phyloP scores from a whole-genome alignment of 805 yeast species.

The Candida sphagnicola region DNA sequence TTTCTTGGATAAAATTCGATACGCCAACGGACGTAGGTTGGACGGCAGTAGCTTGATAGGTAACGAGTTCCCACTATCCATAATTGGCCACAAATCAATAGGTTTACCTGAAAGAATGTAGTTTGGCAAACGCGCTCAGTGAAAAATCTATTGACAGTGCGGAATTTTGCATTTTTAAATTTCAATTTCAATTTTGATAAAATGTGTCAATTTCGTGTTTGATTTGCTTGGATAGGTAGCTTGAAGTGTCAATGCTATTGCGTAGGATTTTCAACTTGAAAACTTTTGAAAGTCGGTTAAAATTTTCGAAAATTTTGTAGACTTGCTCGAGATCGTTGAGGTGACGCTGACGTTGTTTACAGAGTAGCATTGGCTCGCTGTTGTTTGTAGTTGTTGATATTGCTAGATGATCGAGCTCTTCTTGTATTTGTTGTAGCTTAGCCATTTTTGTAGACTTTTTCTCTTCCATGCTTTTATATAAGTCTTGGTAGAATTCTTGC shows the following conservation, averaged over 20 bases:
- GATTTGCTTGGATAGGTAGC: neutral
- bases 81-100: constrained; percentile 1
- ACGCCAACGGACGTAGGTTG: constrained; percentile 86
- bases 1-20: constrained; percentile 83
- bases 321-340: constrained; percentile 1
- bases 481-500: neutral
- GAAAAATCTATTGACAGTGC: neutral
- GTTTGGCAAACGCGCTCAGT: neutral
- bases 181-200: neutral
- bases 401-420: neutral
- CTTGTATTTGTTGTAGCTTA: neutral
- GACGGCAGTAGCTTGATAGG: constrained; percentile 80
- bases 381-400: neutral
- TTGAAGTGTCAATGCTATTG: neutral
- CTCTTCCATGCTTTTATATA: neutral
- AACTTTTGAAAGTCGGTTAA: neutral
- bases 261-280: neutral
- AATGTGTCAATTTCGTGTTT: neutral
- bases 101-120: neutral
- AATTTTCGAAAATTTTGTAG: neutral
- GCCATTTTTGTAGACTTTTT: neutral
- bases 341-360: neutral
- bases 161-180: neutral
- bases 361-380: neutral
- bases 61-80: constrained; percentile 28